These are phyloP conservation scores for Hevea brasiliensis DNA, from an alignment of 345 rosid genomes.

Conservation along the genomic window DNA sequence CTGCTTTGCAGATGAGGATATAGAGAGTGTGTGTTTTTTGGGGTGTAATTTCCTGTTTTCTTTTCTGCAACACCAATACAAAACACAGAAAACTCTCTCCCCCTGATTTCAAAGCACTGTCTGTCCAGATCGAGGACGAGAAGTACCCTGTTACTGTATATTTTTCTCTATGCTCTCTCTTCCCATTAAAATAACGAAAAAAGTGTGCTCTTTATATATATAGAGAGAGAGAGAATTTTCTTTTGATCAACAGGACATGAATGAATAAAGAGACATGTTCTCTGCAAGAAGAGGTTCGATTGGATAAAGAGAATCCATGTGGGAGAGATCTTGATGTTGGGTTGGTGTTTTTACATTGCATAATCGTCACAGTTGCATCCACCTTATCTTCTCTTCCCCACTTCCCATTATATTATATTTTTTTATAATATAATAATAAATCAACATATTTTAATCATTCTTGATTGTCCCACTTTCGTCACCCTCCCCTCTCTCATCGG, in stretches of 20 bases:
- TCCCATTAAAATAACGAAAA: slow-evolving; percentile 1
- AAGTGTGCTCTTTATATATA: too few species aligned
- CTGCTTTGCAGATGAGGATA: too few species aligned
- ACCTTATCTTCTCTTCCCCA: slow-evolving; percentile 57
- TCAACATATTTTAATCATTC: slow-evolving; percentile 3
- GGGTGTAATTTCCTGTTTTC: slow-evolving; percentile 11
- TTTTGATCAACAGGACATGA: slow-evolving; percentile 22
- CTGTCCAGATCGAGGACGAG: slow-evolving; percentile 18
- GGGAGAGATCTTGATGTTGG: slow-evolving; percentile 43
- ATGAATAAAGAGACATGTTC: slow-evolving; percentile 46
- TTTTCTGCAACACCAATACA: slow-evolving; percentile 29
- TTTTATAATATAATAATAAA: neutral
- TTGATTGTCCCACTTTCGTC: slow-evolving; percentile 19
- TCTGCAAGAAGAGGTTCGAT: slow-evolving; percentile 46
- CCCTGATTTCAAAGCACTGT: slow-evolving; percentile 28
- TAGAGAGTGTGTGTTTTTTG: slow-evolving; percentile 1
- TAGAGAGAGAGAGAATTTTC: too few species aligned
- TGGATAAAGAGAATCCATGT: slow-evolving; percentile 49
- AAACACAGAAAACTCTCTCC: slow-evolving; percentile 8
- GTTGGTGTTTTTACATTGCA: slow-evolving; percentile 30
- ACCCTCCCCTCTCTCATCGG: slow-evolving; percentile 29
- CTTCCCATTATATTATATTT: slow-evolving; percentile 18
- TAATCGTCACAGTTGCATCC: slow-evolving; percentile 32
- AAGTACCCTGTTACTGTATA: neutral
- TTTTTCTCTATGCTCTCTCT: neutral